Evolutionary conservation across 148 eudicot genomes (phyloP), one percentile per base, ranked within the genome.

Genomic region (Pouteria glomerata): DNA sequence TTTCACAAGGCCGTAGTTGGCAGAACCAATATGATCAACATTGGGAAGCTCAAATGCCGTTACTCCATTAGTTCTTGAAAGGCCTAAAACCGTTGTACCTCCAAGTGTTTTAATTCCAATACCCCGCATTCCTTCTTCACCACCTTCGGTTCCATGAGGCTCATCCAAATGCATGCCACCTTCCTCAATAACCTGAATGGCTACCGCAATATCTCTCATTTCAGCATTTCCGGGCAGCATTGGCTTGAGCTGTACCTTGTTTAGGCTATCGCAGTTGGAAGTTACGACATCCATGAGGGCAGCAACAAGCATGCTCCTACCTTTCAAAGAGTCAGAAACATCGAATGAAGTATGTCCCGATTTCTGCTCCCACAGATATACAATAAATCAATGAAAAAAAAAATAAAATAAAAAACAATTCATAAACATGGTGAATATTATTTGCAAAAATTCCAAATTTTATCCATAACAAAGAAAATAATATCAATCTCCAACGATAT

Each of bases 281-380:
- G 99, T 95, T 72, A 95, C 90, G 50, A 95, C 85, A 85, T 95
- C 99, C 99, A 95, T 92, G 64, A 95, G 85, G 74, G 99, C 97
- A 52, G 99, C 92, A 71, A 95, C 91, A 78, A 95, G 99, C 99
- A 95, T 95, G 89, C 99, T 95, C 84, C 96, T 90, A 75, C 99
- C 99, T 84, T 87, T 89, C 85, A 88, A 85, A 82, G 93, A 88
- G 87, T 92, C 92, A 82, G 84, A 88, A 86, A 82, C 66, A 79
- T 81, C 84, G 72, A 86, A 78, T 78, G 89, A 86, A 86, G 81
- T 76, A 70, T 62, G 89, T 76, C 92, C 83, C 74, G 88, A 74
- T 80, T 86, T 90, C 99, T 95, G 99, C 83, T 85, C 83, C 82
- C 81, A 82, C 45, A 60, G 55, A 85, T 86, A 84, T 66, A 29